These are phyloP conservation scores for Penicillium bialowiezense DNA, from an alignment of 495 filamentous ascomycete genomes.

Conservation along the genomic window DNA sequence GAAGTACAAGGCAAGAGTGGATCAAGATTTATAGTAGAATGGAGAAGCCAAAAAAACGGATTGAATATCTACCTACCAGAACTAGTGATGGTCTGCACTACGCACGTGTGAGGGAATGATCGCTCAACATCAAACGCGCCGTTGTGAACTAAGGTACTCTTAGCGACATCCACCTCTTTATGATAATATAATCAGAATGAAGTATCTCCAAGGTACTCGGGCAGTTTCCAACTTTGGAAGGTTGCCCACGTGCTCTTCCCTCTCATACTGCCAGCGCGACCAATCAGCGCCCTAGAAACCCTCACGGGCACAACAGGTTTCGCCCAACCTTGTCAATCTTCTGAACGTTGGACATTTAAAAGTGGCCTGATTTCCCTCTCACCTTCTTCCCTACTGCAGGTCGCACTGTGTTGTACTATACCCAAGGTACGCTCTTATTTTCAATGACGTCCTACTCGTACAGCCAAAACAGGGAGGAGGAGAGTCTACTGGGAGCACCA, in stretches of 20 bases:
- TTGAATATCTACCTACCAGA: neutral
- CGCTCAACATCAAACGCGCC: neutral
- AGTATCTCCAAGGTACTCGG: neutral
- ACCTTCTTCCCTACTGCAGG: neutral
- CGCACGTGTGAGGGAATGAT: neutral
- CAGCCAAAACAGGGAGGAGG: neutral
- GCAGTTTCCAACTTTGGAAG: neutral
- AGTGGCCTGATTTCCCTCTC: constrained; percentile 1
- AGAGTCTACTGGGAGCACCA: neutral
- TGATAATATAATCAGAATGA: neutral
- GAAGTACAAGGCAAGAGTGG: no score
- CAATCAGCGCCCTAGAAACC: neutral
- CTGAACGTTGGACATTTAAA: neutral
- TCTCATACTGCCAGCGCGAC: neutral
- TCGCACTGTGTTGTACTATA: neutral
- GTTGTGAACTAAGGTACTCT: neutral
- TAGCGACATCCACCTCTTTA: neutral
- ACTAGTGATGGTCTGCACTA: no score
- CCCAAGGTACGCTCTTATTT: neutral
- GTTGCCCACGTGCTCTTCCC: neutral
- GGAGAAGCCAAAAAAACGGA: neutral
- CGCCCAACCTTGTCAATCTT: neutral
- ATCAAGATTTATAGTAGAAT: neutral
- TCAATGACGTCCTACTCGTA: neutral
- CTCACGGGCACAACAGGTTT: neutral